These are phyloP conservation scores for Tuber borchii DNA, from an alignment of 495 filamentous ascomycete species.

Conservation along the genomic window DNA sequence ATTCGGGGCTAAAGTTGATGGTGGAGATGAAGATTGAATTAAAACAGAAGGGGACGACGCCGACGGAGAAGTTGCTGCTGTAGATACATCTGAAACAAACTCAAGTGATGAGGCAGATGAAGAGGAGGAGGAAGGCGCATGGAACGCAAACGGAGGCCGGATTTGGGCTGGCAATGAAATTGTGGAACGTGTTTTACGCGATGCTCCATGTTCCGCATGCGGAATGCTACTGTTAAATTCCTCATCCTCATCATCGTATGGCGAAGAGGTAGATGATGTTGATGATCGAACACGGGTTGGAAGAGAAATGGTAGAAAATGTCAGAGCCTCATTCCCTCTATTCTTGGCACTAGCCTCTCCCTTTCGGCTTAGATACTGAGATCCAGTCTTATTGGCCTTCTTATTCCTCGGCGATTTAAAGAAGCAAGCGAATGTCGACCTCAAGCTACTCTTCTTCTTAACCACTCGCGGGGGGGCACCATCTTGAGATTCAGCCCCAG, in stretches of 20 bases:
- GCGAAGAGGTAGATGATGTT: slow-evolving; percentile 3
- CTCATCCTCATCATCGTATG: slow-evolving; percentile 17
- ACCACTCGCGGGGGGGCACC: slow-evolving; percentile 8
- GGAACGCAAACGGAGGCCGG: slow-evolving; percentile 31
- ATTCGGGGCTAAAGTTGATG: slow-evolving; percentile 15
- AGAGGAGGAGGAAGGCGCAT: slow-evolving; percentile 32
- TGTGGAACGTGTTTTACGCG: slow-evolving; percentile 16
- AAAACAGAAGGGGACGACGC: slow-evolving; percentile 37
- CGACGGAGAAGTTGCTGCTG: slow-evolving; percentile 34
- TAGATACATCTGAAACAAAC: slow-evolving; percentile 32
- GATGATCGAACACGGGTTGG: slow-evolving; percentile 14
- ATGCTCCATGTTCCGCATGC: slow-evolving; percentile 11
- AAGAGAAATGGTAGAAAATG: slow-evolving; percentile 31
- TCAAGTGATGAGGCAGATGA: slow-evolving; percentile 35
- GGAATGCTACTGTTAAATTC: slow-evolving; percentile 16
- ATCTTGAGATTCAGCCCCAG: background rate
- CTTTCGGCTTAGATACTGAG: slow-evolving; percentile 7
- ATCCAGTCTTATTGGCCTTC: slow-evolving; percentile 5
- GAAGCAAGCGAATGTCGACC: slow-evolving; percentile 32
- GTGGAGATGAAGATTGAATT: slow-evolving; percentile 31
- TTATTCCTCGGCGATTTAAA: slow-evolving; percentile 24
- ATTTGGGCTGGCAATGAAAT: slow-evolving; percentile 34
- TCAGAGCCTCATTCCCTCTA: background rate
- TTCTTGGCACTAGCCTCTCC: slow-evolving; percentile 16
- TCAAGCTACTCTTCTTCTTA: slow-evolving; percentile 36